A percentile compares a stretch with the other conserved stretches of the same genome.
These are phyloP conservation scores for Kodamaea alishanica DNA, from an alignment of 1,139 yeast genomes.

Conservation along the genomic window DNA sequence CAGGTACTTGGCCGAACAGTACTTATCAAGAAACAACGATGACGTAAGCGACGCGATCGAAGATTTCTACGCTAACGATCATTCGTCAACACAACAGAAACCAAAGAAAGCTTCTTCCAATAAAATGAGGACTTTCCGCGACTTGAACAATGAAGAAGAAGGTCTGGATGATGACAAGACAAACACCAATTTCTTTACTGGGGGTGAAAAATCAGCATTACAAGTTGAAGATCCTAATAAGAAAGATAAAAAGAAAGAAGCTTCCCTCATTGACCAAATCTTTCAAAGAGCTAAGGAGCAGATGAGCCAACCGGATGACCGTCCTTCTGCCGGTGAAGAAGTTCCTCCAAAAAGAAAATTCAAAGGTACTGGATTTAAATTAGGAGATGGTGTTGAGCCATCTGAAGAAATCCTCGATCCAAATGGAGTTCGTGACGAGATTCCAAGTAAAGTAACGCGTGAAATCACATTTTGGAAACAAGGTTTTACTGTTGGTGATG, in stretches of 20 bases:
- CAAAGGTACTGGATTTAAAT: conserved; percentile 73
- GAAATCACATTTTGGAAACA: conserved; percentile 93
- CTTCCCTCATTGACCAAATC: conserved; percentile 45
- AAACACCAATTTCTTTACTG: conserved; percentile 79
- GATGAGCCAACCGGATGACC: conserved; percentile 42
- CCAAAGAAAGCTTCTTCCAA: conserved; percentile 9
- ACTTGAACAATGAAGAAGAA: conserved; percentile 41
- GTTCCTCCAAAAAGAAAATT: conserved; percentile 28
- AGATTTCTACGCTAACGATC: conserved; percentile 34
- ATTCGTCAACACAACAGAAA: conserved; percentile 5
- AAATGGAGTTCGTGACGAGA: conserved; percentile 25
- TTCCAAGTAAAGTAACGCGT: conserved; percentile 55
- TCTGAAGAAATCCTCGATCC: conserved; percentile 36
- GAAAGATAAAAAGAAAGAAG: conserved; percentile 32
- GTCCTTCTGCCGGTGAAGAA: conserved; percentile 32
- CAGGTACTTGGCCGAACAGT: conserved; percentile 40
- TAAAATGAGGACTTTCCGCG: conserved; percentile 48
- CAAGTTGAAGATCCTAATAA: conserved; percentile 90
- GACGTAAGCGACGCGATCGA: conserved; percentile 43
- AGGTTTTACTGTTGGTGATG: conserved; percentile 94
- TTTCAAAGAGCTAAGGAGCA: conserved; percentile 45
- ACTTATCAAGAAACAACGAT: conserved; percentile 35
- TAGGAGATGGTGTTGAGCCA: conserved; percentile 62
- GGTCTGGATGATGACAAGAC: conserved; percentile 64
- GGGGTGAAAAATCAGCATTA: conserved; percentile 91